A percentile compares a stretch with the other conserved stretches of the same genome.
Evolutionary conservation across 352 stramenopile genomes (phyloP).

Genomic region (Phytophthora uliginosa): DNA sequence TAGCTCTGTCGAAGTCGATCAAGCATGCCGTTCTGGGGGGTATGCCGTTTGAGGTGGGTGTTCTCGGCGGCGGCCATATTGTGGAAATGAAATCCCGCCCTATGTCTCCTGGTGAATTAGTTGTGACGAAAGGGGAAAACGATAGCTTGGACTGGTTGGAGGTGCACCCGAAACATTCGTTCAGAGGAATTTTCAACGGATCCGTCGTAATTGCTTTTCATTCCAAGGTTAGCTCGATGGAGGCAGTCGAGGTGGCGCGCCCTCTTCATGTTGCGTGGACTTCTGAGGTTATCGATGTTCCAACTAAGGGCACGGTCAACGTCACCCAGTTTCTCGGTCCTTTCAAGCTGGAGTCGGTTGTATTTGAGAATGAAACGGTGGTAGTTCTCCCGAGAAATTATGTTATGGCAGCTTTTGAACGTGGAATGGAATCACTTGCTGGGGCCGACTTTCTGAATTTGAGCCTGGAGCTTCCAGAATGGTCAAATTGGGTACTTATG

Average conservation of each 20-base stretch:
- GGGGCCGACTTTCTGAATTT: conserved; percentile 4
- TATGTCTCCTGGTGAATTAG: neutral
- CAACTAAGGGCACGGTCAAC: conserved; percentile 1
- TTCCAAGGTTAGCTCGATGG: neutral
- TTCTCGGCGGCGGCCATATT: neutral
- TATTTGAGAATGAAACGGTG: conserved; percentile 17
- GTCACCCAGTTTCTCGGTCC: conserved; percentile 11
- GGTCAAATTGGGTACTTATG: conserved; percentile 24
- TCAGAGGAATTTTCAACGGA: conserved; percentile 12
- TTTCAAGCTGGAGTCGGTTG: conserved; percentile 13
- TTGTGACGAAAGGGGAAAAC: neutral
- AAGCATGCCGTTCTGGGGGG: neutral
- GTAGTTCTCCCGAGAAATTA: neutral
- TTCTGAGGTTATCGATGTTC: neutral
- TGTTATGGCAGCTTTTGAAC: neutral
- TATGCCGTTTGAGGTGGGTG: neutral
- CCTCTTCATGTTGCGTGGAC: conserved; percentile 19
- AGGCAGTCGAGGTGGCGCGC: conserved; percentile 7
- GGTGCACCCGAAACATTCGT: conserved; percentile 1
- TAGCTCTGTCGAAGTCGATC: neutral
- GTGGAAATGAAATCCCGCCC: conserved; percentile 2
- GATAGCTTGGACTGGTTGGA: neutral
- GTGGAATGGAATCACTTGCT: neutral
- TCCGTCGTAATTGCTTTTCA: conserved; percentile 14
- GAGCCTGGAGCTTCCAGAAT: conserved; percentile 4